Conservation (phyloP, 2,329 filamentous ascomycete species). For the Calonectria hawksworthii region DNA sequence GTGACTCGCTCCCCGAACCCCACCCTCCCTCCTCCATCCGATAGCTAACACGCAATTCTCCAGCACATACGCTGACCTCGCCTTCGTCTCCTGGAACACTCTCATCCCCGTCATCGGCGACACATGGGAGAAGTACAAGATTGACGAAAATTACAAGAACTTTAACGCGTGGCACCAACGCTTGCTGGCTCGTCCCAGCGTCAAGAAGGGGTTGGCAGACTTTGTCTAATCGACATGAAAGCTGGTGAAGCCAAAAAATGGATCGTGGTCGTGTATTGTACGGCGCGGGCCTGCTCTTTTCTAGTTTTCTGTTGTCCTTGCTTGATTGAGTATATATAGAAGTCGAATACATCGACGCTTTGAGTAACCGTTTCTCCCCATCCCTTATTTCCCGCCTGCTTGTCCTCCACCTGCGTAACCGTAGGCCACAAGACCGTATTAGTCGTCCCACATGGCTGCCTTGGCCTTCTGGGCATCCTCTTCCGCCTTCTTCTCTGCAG, state of each 20-base stretch:
- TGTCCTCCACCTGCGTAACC: neutral
- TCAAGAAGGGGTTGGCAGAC: conserved; percentile 28
- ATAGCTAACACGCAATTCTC: neutral
- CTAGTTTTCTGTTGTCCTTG: neutral
- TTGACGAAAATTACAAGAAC: conserved; percentile 53
- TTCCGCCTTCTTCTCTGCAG: conserved; percentile 71
- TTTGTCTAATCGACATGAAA: neutral
- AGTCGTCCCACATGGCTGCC: conserved; percentile 88
- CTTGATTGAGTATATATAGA: neutral
- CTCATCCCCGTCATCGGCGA: conserved; percentile 32
- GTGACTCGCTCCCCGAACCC: conserved; percentile 4
- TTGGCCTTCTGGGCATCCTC: conserved; percentile 82
- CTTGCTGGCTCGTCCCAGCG: conserved; percentile 48
- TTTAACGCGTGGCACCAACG: conserved; percentile 52
- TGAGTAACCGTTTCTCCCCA: neutral
- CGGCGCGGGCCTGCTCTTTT: conserved; percentile 10
- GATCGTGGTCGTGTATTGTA: neutral
- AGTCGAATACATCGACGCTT: neutral
- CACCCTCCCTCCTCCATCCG: neutral
- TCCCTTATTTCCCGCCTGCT: neutral
- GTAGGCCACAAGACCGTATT: neutral
- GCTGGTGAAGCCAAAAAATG: neutral
- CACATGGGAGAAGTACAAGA: conserved; percentile 39
- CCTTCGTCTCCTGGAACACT: conserved; percentile 50
- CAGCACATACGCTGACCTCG: conserved; percentile 53